phyloP scores from a whole-genome alignment of 768 basidiomycete genomes.

The Galerina marginata region DNA sequence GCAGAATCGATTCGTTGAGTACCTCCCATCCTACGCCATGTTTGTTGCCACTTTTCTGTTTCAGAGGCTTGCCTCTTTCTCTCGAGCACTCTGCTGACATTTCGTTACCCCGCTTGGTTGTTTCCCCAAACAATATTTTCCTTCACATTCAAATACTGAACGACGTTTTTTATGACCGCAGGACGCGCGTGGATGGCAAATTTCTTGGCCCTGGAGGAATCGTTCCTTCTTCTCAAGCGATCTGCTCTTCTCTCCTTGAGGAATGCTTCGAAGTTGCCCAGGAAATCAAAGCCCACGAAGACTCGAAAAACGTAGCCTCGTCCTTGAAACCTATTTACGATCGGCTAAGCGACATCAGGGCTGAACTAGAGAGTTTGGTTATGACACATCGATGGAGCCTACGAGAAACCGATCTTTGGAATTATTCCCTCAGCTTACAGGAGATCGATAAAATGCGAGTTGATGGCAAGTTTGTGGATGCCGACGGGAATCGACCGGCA shows the following conservation, averaged over 20 bases:
- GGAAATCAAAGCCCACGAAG: conserved; percentile 93
- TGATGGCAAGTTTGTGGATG: conserved; percentile 96
- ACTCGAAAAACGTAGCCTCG: conserved; percentile 84
- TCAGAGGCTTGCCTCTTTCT: conserved; percentile 23
- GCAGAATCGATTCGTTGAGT: conserved; percentile 97
- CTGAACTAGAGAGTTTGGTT: conserved; percentile 88
- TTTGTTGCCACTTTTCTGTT: conserved; percentile 35
- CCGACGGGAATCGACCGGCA: conserved; percentile 87
- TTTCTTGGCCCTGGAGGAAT: conserved; percentile 91
- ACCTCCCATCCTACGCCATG: conserved; percentile 37
- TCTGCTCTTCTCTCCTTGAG: conserved; percentile 91
- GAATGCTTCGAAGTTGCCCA: conserved; percentile 96
- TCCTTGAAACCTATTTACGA: conserved; percentile 94
- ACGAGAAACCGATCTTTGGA: conserved; percentile 92
- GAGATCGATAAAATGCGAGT: conserved; percentile 98
- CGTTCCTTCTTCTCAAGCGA: conserved; percentile 89
- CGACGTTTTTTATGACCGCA: conserved; percentile 29
- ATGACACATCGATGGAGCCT: conserved; percentile 97
- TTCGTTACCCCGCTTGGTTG: conserved; percentile 5
- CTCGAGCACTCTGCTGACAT: conserved; percentile 11
- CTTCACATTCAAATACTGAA: background rate
- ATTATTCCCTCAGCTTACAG: conserved; percentile 90
- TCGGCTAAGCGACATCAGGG: conserved; percentile 82
- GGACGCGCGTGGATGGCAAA: conserved; percentile 94
- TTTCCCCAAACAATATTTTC: background rate